Evolutionary conservation across 192 early-diverging fungal species (phyloP), one percentile per base, ranked within the genome.

Genomic region (Entomortierella parvispora): DNA sequence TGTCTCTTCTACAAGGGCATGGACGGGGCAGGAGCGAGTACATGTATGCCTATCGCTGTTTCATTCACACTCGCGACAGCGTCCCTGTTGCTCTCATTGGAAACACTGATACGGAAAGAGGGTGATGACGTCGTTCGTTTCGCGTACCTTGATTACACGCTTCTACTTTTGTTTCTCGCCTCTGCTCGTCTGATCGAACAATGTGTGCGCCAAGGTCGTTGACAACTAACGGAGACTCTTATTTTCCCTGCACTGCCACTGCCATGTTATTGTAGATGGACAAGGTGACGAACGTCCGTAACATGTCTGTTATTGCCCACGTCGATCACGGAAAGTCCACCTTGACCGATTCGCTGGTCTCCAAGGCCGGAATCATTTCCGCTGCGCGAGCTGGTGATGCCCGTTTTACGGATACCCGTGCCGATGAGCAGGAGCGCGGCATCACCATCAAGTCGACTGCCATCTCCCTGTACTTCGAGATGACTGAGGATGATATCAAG

Each of bases 261-360:
- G 12, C 4, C 54, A 34, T 40, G 4, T 9, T 49, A n/a, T 22
- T 51, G 64, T 55, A 83, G 81, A 83, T 83, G 81, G 77, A 95
- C 90, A 90, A 93, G 81, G 86, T 90, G 62, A 84, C 89, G 76
- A 98, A 98, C 87, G 91, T 99, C 74, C 95, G 96, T 83, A 99
- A 98, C 92, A 99, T 99, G 95, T 97, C 96, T 69, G 96, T 99
- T 65, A 99, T 99, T 91, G 96, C 97, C 82, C 97, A 99, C 92
- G 97, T 99, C 88, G 97, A 99, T 84, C 97, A 99, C 90, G 97
- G 97, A 78, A 99, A 99, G 86, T 92, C 92, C 59, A 96, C 97
- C 51, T 80, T 96, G 69, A 93, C 94, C 75, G 97, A 99, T 85
- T 98, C 96, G 40, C 89, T 99, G 34, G 92, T 99, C 48, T 93